These are phyloP conservation scores for Ustilago vetiveriae DNA, from an alignment of 1,284 basidiomycete genomes.

Conservation along the genomic window DNA sequence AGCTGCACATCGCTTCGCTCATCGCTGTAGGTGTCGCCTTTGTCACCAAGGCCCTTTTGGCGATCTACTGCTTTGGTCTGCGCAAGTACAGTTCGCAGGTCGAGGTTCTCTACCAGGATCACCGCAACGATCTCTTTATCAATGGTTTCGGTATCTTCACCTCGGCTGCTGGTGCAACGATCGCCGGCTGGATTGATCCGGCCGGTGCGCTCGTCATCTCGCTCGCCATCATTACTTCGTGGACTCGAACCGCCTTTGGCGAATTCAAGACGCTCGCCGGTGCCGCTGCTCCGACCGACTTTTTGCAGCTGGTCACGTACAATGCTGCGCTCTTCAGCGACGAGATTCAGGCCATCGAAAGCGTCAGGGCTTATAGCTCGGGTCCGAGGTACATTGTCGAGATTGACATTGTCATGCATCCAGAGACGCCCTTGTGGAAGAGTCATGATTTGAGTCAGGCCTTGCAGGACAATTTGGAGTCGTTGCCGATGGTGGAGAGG, in stretches of 20 bases:
- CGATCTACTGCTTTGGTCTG: constrained; percentile 84
- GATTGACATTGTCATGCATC: constrained; percentile 91
- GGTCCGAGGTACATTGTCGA: constrained; percentile 87
- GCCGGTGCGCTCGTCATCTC: constrained; percentile 80
- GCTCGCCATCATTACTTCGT: constrained; percentile 80
- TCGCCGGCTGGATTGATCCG: constrained; percentile 85
- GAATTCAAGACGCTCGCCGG: constrained; percentile 90
- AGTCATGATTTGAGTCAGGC: constrained; percentile 92
- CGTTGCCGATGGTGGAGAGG: constrained; percentile 83
- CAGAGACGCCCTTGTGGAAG: constrained; percentile 85
- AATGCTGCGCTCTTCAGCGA: constrained; percentile 76
- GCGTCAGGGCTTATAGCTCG: constrained; percentile 68
- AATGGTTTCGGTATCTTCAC: constrained; percentile 80
- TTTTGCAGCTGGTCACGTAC: constrained; percentile 89
- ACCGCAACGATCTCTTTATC: constrained; percentile 75
- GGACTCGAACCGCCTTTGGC: constrained; percentile 70
- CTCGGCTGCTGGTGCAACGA: constrained; percentile 87
- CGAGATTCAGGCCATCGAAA: constrained; percentile 86
- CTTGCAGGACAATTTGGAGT: constrained; percentile 92
- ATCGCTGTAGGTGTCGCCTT: constrained; percentile 83
- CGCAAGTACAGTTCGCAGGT: constrained; percentile 87
- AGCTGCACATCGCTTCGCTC: constrained; percentile 83
- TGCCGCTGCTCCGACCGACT: constrained; percentile 87
- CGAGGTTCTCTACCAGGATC: constrained; percentile 92
- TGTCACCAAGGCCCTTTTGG: constrained; percentile 84